Base-by-base conservation (phyloP, 169 alveolate species). In the Hepatocystis sp. region DNA sequence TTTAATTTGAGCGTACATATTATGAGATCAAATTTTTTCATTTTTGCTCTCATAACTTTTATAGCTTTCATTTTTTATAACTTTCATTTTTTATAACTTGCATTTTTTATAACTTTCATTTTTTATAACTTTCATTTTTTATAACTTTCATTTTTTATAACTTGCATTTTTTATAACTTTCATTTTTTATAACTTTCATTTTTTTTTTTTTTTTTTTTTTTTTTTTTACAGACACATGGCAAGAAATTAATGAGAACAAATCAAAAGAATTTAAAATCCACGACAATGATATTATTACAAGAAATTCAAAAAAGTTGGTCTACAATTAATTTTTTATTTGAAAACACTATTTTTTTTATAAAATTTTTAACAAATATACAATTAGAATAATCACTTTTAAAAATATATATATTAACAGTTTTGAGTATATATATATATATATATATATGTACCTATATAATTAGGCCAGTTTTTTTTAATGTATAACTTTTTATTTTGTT, bases 281-380 rank as follows among this genome's bases (percentile, higher is more conserved):
- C 76, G n/a, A 71, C 64, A 19, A 61, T n/a, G 5, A 76, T 58
- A 30, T 21, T 71, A 21, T 76, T 71, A 23, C 86, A 71, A 13
- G 86, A 71, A 58, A 58, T 58, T 39, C 86, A 71, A 56, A n/a
- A 39, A 28, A 56, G 71, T 21, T 71, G 86, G 86, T 71, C 86
- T 23, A 71, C 25, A 32, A 56, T 71, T 27, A 71, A 71, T 32
- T 56, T 71, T 27, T 71, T 71, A 71, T 71, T 71, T 71, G 86
- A 71, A 71, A 71, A 61, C 39, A 61, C 58, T 25, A 71, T 71
- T 71, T 71, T 71, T 71, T 71, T 71, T 71, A 71, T 71, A n/a
- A 71, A 71, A 19, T 71, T 71, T 71, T 71, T 71, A 40, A 71
- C 86, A 71, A 71, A 71, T 58, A 71, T 71, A 56, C 86, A 71